phyloP scores from a whole-genome alignment of 2,329 filamentous ascomycete genomes.

The Beauveria varroae region DNA sequence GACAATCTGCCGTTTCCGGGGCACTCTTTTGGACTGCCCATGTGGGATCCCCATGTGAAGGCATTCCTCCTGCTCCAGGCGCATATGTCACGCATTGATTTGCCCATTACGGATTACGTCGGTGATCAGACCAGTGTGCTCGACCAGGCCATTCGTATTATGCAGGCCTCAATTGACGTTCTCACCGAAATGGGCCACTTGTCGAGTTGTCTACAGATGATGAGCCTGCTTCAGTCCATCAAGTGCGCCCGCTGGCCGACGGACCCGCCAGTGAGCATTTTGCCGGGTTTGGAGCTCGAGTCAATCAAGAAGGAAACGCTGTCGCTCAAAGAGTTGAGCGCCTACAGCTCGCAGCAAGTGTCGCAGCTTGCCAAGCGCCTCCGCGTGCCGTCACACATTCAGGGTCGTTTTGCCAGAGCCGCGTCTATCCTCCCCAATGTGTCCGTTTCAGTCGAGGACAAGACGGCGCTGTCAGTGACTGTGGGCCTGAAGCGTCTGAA shows the following conservation, averaged over 20 bases:
- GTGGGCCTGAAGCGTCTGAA: conserved; percentile 63
- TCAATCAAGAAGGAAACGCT: conserved; percentile 35
- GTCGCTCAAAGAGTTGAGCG: conserved; percentile 30
- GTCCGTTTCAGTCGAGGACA: conserved; percentile 49
- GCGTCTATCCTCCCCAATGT: conserved; percentile 63
- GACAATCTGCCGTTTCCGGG: conserved; percentile 64
- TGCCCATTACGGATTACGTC: conserved; percentile 95
- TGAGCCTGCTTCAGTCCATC: conserved; percentile 80
- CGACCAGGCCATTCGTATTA: conserved; percentile 93
- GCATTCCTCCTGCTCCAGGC: conserved; percentile 89
- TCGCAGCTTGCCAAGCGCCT: conserved; percentile 43
- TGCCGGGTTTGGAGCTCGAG: conserved; percentile 59
- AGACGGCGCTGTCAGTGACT: conserved; percentile 56
- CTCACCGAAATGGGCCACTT: conserved; percentile 82
- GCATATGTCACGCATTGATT: conserved; percentile 84
- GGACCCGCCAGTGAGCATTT: conserved; percentile 69
- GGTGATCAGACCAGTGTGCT: conserved; percentile 86
- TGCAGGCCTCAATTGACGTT: conserved; percentile 91
- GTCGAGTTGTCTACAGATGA: conserved; percentile 72
- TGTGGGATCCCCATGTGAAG: conserved; percentile 99
- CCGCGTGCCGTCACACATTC: conserved; percentile 36
- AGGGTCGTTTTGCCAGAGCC: conserved; percentile 48
- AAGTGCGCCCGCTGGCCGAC: conserved; percentile 89
- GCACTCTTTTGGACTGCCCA: conserved; percentile 61
- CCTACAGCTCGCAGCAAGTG: conserved; percentile 27